These are phyloP conservation scores for Prunella vulgaris DNA, from an alignment of 257 asterid species.

Conservation along the genomic window DNA sequence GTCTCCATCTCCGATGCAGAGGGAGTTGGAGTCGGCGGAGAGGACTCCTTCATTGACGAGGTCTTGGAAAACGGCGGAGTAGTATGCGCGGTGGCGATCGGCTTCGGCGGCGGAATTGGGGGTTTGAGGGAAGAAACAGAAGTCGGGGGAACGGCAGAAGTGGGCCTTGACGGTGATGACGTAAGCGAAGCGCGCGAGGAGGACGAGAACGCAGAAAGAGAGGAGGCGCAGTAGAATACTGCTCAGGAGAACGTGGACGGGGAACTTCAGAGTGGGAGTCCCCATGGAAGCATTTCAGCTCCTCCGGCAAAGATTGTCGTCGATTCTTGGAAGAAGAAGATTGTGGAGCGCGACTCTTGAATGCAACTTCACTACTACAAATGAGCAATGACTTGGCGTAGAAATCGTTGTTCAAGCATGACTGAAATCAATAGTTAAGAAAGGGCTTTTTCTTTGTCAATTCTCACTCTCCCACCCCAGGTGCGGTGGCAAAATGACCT, in stretches of 20 bases:
- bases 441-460: no score
- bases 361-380: no score
- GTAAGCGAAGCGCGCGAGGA: slow-evolving; percentile 55
- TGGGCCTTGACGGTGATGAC: slow-evolving; percentile 41
- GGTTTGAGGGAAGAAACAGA: slow-evolving; percentile 33
- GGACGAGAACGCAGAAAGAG: slow-evolving; percentile 47
- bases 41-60: slow-evolving; percentile 41
- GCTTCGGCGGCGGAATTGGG: neutral
- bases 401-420: no score
- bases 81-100: slow-evolving; percentile 29
- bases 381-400: no score
- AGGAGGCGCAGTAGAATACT: slow-evolving; percentile 48
- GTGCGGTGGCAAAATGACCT: no score
- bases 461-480: no score
- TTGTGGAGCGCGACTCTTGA: neutral
- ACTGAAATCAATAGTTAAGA: no score
- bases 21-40: slow-evolving; percentile 32
- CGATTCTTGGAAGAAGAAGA: neutral
- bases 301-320: neutral
- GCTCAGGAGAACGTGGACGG: slow-evolving; percentile 25
- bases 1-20: slow-evolving; percentile 43
- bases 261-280: slow-evolving; percentile 14
- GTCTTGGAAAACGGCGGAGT: slow-evolving; percentile 47
- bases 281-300: slow-evolving; percentile 37
- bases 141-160: slow-evolving; percentile 35